Conservation (phyloP, 495 filamentous ascomycete genomes). For the Penicillium macrosclerotiorum region DNA sequence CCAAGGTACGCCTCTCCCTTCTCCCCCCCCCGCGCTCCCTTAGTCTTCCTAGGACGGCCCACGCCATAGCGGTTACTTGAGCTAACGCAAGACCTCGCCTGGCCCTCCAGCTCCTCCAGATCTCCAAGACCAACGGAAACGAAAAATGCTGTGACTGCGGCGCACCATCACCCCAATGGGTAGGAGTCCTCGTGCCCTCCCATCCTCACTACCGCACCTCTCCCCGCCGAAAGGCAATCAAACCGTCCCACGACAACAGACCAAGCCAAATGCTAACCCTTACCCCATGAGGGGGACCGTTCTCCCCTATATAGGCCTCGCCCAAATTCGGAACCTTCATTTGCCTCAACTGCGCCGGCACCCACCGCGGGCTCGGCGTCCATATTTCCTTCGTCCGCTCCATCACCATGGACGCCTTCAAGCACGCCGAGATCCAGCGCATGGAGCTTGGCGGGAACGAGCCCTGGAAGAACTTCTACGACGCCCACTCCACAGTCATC, state of each 20-base stretch:
- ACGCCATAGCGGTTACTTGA: background rate
- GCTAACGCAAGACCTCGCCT: slow-evolving; percentile 12
- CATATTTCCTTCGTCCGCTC: slow-evolving; percentile 97
- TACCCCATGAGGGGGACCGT: too few relatives aligned
- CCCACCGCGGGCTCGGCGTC: slow-evolving; percentile 90
- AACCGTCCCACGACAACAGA: too few relatives aligned
- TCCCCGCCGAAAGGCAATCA: too few relatives aligned
- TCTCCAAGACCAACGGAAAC: slow-evolving; percentile 85
- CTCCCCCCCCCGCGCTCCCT: background rate
- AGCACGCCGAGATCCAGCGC: slow-evolving; percentile 76
- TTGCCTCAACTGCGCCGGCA: slow-evolving; percentile 92
- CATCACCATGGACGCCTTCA: slow-evolving; percentile 98
- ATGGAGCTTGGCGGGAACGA: slow-evolving; percentile 87
- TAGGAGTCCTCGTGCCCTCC: slow-evolving; percentile 19
- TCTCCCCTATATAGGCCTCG: slow-evolving; percentile 47
- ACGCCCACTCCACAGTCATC: slow-evolving; percentile 64
- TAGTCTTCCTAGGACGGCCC: background rate
- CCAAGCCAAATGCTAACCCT: too few relatives aligned
- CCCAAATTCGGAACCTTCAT: slow-evolving; percentile 88
- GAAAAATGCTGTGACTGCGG: slow-evolving; percentile 89
- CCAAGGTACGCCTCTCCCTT: slow-evolving; percentile 61
- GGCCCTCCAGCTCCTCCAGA: slow-evolving; percentile 66
- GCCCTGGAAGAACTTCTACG: slow-evolving; percentile 81
- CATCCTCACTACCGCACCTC: background rate
- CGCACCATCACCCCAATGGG: slow-evolving; percentile 95